Evolutionary conservation across 1,139 yeast genomes (phyloP).

Genomic region (Suhomyces bribrorum): DNA sequence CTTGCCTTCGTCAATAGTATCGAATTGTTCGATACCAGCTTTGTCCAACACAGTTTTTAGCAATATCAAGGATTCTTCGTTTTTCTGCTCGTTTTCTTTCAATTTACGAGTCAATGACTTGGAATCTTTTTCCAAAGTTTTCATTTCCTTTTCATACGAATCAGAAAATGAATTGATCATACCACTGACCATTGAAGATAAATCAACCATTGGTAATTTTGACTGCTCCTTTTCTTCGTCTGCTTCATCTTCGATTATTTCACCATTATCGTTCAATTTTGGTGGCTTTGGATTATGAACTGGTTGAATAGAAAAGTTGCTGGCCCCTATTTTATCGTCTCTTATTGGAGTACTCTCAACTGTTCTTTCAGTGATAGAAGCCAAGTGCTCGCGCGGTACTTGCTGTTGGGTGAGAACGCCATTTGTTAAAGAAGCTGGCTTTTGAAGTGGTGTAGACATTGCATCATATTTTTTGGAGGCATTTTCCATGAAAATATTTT

Average conservation of each 20-base stretch:
- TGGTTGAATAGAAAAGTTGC: conserved; percentile 13
- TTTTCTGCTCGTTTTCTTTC: conserved; percentile 22
- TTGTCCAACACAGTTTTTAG: conserved; percentile 21
- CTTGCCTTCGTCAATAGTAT: conserved; percentile 33
- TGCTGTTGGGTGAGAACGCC: conserved; percentile 4
- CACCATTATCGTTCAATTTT: conserved; percentile 33
- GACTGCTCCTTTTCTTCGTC: conserved; percentile 5
- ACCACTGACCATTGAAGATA: conserved; percentile 39
- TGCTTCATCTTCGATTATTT: conserved; percentile 18
- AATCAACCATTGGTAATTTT: conserved; percentile 33
- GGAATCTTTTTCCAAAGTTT: conserved; percentile 23
- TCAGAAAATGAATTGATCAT: conserved; percentile 49
- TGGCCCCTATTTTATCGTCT: conserved; percentile 15
- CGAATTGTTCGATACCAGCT: conserved; percentile 28
- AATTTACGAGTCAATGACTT: conserved; percentile 22
- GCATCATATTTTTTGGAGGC: conserved; percentile 22
- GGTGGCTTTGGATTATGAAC: conserved; percentile 39
- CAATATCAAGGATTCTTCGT: conserved; percentile 17
- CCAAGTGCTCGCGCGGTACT: conserved; percentile 27
- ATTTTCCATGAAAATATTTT: conserved; percentile 41
- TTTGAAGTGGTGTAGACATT: conserved; percentile 35
- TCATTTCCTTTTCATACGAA: conserved; percentile 34
- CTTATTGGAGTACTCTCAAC: conserved; percentile 33
- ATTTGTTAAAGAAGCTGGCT: conserved; percentile 13
- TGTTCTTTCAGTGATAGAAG: conserved; percentile 41